phyloP scores from a whole-genome alignment of 2,329 filamentous ascomycete genomes.

The Phaeoacremonium minimum region DNA sequence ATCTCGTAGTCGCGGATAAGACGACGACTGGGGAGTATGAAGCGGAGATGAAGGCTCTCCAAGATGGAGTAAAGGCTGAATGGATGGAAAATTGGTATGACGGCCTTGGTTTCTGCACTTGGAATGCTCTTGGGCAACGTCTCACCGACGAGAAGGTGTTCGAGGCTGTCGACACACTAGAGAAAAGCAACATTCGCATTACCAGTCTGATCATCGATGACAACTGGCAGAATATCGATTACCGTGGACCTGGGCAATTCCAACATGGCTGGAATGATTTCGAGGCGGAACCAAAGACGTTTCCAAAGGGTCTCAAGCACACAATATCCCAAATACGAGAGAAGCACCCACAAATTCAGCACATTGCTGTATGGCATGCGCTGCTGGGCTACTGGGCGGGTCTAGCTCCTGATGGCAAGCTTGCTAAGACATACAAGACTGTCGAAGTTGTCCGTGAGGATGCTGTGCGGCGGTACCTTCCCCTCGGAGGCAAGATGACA shows the following conservation, averaged over 20 bases:
- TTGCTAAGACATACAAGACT: slow-evolving; percentile 78
- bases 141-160: slow-evolving; percentile 79
- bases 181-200: slow-evolving; percentile 69
- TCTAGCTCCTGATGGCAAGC: slow-evolving; percentile 67
- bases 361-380: slow-evolving; percentile 93
- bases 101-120: slow-evolving; percentile 90
- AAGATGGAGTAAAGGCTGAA: slow-evolving; percentile 46
- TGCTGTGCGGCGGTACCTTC: slow-evolving; percentile 38
- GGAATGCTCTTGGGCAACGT: slow-evolving; percentile 85
- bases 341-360: slow-evolving; percentile 67
- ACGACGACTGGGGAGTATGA: slow-evolving; percentile 34
- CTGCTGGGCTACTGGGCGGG: slow-evolving; percentile 88
- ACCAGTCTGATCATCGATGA: slow-evolving; percentile 93
- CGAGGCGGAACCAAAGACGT: slow-evolving; percentile 75
- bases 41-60: slow-evolving; percentile 39
- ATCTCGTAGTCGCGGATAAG: slow-evolving; percentile 47
- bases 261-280: slow-evolving; percentile 73
- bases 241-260: slow-evolving; percentile 44
- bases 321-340: slow-evolving; percentile 66
- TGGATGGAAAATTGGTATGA: slow-evolving; percentile 92
- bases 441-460: slow-evolving; percentile 50
- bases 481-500: slow-evolving; percentile 61
- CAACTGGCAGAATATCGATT: slow-evolving; percentile 82
- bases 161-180: slow-evolving; percentile 67
- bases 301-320: slow-evolving; percentile 74